Base-by-base conservation (phyloP, 2,329 filamentous ascomycete genomes). In the Lecanicillium sp. region DNA sequence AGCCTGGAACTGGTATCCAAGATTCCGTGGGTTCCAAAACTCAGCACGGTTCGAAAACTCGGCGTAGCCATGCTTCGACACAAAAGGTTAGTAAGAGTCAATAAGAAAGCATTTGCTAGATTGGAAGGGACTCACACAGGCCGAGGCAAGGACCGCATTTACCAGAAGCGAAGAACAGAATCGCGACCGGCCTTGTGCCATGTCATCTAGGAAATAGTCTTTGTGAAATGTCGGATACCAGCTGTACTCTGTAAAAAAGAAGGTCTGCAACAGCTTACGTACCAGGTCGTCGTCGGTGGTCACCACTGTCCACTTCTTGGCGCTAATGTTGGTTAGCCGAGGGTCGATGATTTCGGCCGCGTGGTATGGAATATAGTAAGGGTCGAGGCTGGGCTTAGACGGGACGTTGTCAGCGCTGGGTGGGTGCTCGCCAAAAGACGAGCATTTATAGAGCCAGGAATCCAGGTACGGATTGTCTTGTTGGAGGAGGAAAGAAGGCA, bases 1-100 rank as follows among this genome's bases (percentile, higher is more conserved):
- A 1, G 55, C 51, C 6, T 54, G 37, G n/a, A 59, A 57, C 7
- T 48, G 47, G 28, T 57, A 58, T 0, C 43, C 48, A 4, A 54
- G 40, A 7, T 45, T 56, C 13, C 49, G 35, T 5, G 54, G 51
- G 11, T 47, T 51, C 52, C 53, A 56, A 33, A 48, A 51, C 16
- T 53, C 47, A 18, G 48, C 49, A 5, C 53, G 52, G 4, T 47
- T 43, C 12, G 47, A 41, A 14, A 51, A 42, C 2, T 15, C 35
- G 9, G 28, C 38, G 34, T 53, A 47, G 18, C 49, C 48, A 29
- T 52, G 45, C 55, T 58, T 41, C 17, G 5, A 25, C 28, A 7
- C 8, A 28, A 28, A 8, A 9, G 8, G 13, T 3, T 28, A 8
- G 25, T 8, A 28, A 19, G 13, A 12, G 15, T 34, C 13, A 9